Base-by-base conservation (phyloP, 1,284 basidiomycete species). In the Marasmius oreades region DNA sequence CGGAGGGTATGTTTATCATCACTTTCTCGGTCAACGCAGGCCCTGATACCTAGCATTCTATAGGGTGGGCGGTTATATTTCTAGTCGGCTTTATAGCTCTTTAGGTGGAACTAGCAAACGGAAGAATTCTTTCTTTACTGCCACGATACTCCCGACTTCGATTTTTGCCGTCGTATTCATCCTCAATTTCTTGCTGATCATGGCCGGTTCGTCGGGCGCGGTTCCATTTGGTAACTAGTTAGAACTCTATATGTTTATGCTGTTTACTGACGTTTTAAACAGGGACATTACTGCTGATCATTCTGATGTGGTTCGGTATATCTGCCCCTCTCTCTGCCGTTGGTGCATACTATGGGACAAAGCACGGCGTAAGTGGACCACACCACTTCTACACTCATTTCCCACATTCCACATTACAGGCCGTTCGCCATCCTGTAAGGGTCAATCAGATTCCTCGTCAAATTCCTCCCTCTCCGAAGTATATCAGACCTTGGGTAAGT, bases 241-340 rank as follows among this genome's bases (percentile, higher is more conserved):
- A 48, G 46, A 33, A 58, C 22, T 53, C 24, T 52, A 39, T 43
- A 31, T 36, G 31, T 28, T 28, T n/a, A n/a, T n/a, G 42, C 34
- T 24, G 28, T 43, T 48, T 28, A 47, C 12, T 16, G 55, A 61
- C 23, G 47, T 48, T 8, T 47, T 22, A 52, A 43, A 34, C 51
- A 90, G 88, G 90, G 39, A 96, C 96, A 0, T 89, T 98, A 78
- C 75, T 95, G 43, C 80, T 94, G 20, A 91, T 99, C 59, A 84
- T 96, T 18, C 69, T 93, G 8, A 75, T 99, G n/a, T 99, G 95
- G 95, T 97, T 95, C 71, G 86, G 94, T 48, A 93, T 98, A 59
- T 95, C 94, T 33, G 90, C 93, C 0, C 96, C 96, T 0, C 77
- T 90, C 50, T 90, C 88, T 24, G 79, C 83, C 16, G 70, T 90